Evolutionary conservation across 345 rosid genomes (phyloP), one percentile per base, ranked within the genome.

Genomic region (Pistacia integerrima): DNA sequence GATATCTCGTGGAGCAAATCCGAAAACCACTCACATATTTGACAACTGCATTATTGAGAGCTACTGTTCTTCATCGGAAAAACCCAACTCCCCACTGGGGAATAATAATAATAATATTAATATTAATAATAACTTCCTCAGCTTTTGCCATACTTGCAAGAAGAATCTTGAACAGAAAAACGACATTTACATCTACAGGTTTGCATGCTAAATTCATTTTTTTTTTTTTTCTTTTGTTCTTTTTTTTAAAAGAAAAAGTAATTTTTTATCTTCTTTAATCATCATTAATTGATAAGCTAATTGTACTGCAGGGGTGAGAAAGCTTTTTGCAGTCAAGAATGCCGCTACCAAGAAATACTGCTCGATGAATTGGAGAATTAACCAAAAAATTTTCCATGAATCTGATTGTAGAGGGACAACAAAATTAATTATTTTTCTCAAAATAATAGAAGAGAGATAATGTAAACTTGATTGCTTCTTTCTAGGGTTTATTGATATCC

Each of bases 131-230:
- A 41, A 41, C 74, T 91, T 91, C 85, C 91, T 89, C 36, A 87
- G 90, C 87, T 79, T 69, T 57, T 89, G 93, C 72, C 75, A 84
- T 81, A 90, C 93, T 9, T 92, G 98, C 91, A 87, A 86, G 82
- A 92, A 89, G 94, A 85, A 65, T 77, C 98, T 95, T 64, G 87
- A 84, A 72, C 89, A 82, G 69, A 77, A 78, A 22, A 78, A 75
- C 60, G 93, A 89, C 78, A 88, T 89, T 73, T 90, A 84, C 79
- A 88, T 95, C 48, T 95, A 93, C 94, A 92, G 98, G 99, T 92
- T 69, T 51, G 64, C 1, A 41, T 1, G 46, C 46, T 41, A 5
- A 41, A 41, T 41, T 41, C 46, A 41, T 41, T 11, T 54, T 59
- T 14, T 67, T 67, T 20, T 5, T 52, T 68, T 16, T 20, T 2